A percentile compares a stretch with the other conserved stretches of the same genome.
These are phyloP conservation scores for Thinopyrum elongatum DNA, from an alignment of 176 grass and related monocot species.

Conservation along the genomic window DNA sequence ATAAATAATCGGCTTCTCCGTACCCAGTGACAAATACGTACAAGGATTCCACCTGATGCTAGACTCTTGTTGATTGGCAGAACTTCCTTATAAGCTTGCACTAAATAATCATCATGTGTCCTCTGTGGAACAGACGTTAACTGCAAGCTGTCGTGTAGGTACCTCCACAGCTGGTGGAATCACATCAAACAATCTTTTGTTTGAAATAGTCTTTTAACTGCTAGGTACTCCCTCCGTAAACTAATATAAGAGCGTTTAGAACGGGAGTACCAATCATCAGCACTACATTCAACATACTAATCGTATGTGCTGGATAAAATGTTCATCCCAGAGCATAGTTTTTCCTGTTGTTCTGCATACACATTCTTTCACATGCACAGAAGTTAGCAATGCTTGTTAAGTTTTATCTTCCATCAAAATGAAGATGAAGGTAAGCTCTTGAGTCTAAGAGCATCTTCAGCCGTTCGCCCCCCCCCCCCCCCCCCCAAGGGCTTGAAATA, in stretches of 20 bases:
- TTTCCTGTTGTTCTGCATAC: conserved; percentile 42
- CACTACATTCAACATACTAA: conserved; percentile 50
- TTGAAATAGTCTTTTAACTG: conserved; percentile 75
- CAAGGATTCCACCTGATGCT: conserved; percentile 73
- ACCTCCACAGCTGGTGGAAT: conserved; percentile 67
- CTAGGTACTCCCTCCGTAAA: too few species aligned
- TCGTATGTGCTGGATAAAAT: too few species aligned
- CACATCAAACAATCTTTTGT: conserved; percentile 74
- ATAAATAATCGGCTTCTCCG: conserved; percentile 77
- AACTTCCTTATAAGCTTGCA: conserved; percentile 83
- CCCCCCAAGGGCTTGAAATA: too few species aligned
- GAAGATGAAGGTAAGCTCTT: conserved; percentile 14
- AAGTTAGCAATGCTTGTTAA: conserved; percentile 18
- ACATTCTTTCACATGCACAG: conserved; percentile 39
- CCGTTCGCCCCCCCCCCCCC: too few species aligned
- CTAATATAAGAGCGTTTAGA: too few species aligned
- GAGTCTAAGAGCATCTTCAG: too few species aligned
- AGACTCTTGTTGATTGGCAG: conserved; percentile 83
- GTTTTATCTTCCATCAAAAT: conserved; percentile 4
- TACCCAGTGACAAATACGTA: conserved; percentile 94
- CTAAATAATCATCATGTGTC: conserved; percentile 79
- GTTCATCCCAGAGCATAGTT: conserved; percentile 38
- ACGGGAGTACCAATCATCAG: conserved; percentile 95
- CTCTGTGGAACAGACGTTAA: neutral
- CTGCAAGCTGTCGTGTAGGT: conserved; percentile 31